Percentiles rank a stretch among this genome's conserved stretches.
phyloP scores from a whole-genome alignment of 306 rosid species.

The Potentilla sterilis region DNA sequence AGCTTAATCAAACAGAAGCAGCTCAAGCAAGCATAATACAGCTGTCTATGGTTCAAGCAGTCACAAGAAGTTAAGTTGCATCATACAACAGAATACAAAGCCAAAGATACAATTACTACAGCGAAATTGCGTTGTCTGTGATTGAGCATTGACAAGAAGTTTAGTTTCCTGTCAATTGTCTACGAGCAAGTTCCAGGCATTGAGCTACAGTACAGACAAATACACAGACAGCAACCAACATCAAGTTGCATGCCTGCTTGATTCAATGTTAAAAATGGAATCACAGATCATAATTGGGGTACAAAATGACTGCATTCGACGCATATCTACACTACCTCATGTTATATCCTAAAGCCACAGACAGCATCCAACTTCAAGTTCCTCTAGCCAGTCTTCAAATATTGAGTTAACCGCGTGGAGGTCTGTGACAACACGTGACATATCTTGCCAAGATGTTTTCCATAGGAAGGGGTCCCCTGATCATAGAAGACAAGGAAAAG shows the following conservation, averaged over 20 bases:
- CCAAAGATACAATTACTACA: not conserved
- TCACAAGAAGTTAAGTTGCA: not conserved
- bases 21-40: not conserved
- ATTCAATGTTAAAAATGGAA: not conserved
- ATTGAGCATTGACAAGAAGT: conserved; percentile 4
- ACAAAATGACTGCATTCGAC: not conserved
- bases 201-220: not conserved
- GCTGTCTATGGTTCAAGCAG: not conserved
- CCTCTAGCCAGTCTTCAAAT: conserved; percentile 5
- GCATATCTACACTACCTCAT: not conserved
- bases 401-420: conserved; percentile 19
- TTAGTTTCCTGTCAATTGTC: not conserved
- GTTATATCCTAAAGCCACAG: not conserved
- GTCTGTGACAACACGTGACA: conserved; percentile 43
- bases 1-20: not conserved
- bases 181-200: not conserved
- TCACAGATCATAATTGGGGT: not conserved
- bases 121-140: not conserved
- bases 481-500: conserved; percentile 3
- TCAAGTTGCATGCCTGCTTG: not conserved
- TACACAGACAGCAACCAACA: not conserved
- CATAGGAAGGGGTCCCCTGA: conserved; percentile 54
- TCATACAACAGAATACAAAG: not conserved
- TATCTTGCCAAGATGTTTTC: conserved; percentile 44
- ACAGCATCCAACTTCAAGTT: not conserved